Base-by-base conservation (phyloP, 2,329 filamentous ascomycete species). In the Emergomyces pasteurianus region DNA sequence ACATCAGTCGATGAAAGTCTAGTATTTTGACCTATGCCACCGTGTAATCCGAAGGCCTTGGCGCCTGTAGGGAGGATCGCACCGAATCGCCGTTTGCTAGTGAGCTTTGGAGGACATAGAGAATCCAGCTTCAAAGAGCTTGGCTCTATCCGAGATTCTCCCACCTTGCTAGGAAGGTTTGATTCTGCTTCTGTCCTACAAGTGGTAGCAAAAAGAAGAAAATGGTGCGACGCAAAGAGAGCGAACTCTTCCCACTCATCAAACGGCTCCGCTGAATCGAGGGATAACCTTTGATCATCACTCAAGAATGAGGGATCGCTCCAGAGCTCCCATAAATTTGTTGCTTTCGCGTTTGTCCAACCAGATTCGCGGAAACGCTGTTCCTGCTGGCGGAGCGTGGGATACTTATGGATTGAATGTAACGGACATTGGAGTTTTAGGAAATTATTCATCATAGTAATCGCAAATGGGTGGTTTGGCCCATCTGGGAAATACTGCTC, bases 221-320 rank as follows among this genome's bases (percentile, higher is more conserved):
- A 88, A 73, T 96, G 95, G 73, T 96, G 92, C 40, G 86, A 85
- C 1, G 83, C 85, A 72, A 95, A 96, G 0, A 96, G 78, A 2
- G 88, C 86, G 70, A 96, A 91, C 68, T 96, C 92, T 73, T 97
- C 92, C 90, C 90, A 96, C 74, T 96, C 92, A 72, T 97, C 92
- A 70, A 97, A 96, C 0, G 87, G 85, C 69, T 96, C 92, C 18
- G 91, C 74, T 0, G 76, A 70, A 66, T 96, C 87, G 16, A 96
- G 75, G 12, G 75, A 75, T 42, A 71, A 76, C 64, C 89, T 82
- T 63, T 89, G 81, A 0, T 79, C 73, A 0, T 80, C 69, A 6
- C 78, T 79, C 23, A 95, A 74, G 71, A 92, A 92, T 2, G 76
- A 70, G 16, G 84, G 77, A 65, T 88, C 84, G 12, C 81, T 84